phyloP scores from a whole-genome alignment of 1,284 basidiomycete species.

The Rhizoctonia solani region DNA sequence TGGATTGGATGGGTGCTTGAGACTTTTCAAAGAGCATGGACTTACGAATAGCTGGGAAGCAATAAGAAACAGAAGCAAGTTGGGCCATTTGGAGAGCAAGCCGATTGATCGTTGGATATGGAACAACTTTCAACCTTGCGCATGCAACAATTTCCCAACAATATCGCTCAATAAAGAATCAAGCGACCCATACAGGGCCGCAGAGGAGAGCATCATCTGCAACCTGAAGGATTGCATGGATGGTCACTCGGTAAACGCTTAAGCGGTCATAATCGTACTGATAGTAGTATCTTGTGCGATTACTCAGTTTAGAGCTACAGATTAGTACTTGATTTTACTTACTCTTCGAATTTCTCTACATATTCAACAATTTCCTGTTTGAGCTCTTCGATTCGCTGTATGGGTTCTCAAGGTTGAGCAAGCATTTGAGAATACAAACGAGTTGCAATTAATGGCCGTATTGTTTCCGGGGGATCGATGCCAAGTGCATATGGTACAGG shows the following conservation, averaged over 20 bases:
- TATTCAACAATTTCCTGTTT: slow-evolving; percentile 48
- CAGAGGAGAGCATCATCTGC: too few species aligned
- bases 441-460: slow-evolving; percentile 53
- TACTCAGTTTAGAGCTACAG: neutral
- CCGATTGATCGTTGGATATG: neutral
- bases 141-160: slow-evolving; percentile 42
- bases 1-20: neutral
- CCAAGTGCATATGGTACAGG: too few species aligned
- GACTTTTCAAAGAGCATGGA: neutral
- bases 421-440: slow-evolving; percentile 49
- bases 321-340: slow-evolving; percentile 22
- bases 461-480: slow-evolving; percentile 47
- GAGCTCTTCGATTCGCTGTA: slow-evolving; percentile 45
- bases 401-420: slow-evolving; percentile 50
- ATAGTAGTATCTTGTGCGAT: slow-evolving; percentile 45
- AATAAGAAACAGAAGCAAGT: neutral
- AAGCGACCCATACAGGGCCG: too few species aligned
- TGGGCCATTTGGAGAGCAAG: neutral
- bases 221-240: too few species aligned
- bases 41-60: neutral
- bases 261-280: slow-evolving; percentile 45
- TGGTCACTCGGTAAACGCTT: slow-evolving; percentile 51
- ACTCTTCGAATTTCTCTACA: slow-evolving; percentile 54
- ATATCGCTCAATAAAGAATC: slow-evolving; percentile 47
- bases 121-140: neutral